Evolutionary conservation across 805 yeast species (phyloP).

Genomic region (Yamadazyma laniorum): DNA sequence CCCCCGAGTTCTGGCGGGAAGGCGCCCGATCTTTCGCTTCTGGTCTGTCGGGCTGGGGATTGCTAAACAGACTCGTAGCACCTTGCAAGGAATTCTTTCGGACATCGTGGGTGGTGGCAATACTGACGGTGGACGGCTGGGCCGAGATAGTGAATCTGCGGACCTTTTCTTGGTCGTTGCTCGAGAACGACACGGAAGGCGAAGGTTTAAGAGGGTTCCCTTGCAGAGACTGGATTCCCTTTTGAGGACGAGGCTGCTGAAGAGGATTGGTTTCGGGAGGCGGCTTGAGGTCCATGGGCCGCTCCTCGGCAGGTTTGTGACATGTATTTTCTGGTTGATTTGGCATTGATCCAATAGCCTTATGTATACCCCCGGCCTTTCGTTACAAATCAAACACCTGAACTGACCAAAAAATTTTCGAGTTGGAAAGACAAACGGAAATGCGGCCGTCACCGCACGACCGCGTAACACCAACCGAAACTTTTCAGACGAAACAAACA

Average conservation of each 20-base stretch:
- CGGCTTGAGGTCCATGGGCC: background rate
- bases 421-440: background rate
- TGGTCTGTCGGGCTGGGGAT: slow-evolving; percentile 5
- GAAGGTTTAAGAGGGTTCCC: slow-evolving; percentile 10
- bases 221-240: background rate
- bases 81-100: slow-evolving; percentile 10
- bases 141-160: slow-evolving; percentile 44
- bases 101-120: slow-evolving; percentile 14
- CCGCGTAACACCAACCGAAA: too few species aligned
- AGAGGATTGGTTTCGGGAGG: slow-evolving; percentile 4
- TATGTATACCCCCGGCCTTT: background rate
- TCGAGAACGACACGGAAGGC: slow-evolving; percentile 26
- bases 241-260: slow-evolving; percentile 9
- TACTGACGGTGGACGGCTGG: slow-evolving; percentile 38
- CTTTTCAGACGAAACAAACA: too few species aligned
- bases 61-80: slow-evolving; percentile 2
- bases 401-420: background rate
- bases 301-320: background rate
- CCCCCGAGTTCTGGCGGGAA: slow-evolving; percentile 13
- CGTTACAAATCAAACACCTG: background rate
- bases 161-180: slow-evolving; percentile 35
- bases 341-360: background rate
- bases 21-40: slow-evolving; percentile 1
- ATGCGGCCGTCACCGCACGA: too few species aligned
- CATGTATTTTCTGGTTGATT: background rate